Conservation (phyloP, 1,284 basidiomycete species). For the Sporisorium exsertum region DNA sequence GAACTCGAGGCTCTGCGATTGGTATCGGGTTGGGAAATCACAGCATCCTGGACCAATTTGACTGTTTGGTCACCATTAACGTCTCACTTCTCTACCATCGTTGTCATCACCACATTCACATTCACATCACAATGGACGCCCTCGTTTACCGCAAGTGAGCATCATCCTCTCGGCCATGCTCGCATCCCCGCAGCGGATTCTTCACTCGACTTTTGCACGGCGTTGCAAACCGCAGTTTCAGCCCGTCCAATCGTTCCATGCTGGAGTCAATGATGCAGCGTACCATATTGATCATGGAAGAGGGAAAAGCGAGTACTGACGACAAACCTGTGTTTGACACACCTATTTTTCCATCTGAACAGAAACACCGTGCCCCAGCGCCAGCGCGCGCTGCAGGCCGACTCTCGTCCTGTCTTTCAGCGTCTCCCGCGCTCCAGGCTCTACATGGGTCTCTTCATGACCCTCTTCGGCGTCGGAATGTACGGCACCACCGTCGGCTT, state of each 20-base stretch:
- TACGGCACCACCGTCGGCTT: constrained; percentile 59
- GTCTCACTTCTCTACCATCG: constrained; percentile 7
- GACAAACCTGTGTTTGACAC: too few species aligned
- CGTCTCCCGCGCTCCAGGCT: constrained; percentile 60
- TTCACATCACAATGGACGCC: constrained; percentile 51
- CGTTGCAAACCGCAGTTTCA: too few species aligned
- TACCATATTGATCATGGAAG: background rate
- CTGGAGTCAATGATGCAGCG: background rate
- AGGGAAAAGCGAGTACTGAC: constrained; percentile 2
- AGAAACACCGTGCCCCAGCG: constrained; percentile 63
- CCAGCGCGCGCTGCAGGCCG: constrained; percentile 64
- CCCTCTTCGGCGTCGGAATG: constrained; percentile 63
- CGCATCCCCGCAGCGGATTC: too few species aligned
- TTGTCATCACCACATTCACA: constrained; percentile 24
- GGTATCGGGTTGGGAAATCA: constrained; percentile 9
- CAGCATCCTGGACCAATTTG: background rate
- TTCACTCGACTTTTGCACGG: background rate
- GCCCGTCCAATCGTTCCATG: background rate
- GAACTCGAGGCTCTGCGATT: constrained; percentile 15
- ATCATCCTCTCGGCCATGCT: constrained; percentile 2
- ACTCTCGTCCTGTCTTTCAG: constrained; percentile 63
- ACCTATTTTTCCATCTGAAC: background rate
- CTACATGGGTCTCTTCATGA: constrained; percentile 64
- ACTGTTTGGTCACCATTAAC: constrained; percentile 24
- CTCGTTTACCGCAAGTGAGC: constrained; percentile 60